Base-by-base conservation (phyloP, 768 basidiomycete species). In the Podaxis carcinomalis region DNA sequence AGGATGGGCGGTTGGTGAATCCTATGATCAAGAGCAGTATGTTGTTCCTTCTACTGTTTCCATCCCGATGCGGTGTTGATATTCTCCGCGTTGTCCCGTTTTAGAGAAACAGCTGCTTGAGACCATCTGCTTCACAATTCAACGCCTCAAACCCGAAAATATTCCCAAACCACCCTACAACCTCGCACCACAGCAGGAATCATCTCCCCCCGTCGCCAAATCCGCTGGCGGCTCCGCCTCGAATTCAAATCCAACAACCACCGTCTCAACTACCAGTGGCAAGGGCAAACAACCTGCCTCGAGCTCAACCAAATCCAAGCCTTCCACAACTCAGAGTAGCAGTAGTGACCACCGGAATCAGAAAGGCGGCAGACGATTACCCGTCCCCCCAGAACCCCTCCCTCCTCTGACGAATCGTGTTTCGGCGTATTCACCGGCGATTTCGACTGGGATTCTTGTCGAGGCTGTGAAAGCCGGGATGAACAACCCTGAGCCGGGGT, bases 391-490 rank as follows among this genome's bases (percentile, higher is more conserved):
- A 58, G 81, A 85, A 62, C 92, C 92, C 16, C 79, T 83, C 49
- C 93, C 91, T 1, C 78, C 86, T 16, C 76, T 95, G 23, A 81
- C 88, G 14, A 86, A 78, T 65, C 83, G 95, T 37, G 79, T 93
- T 19, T 92, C 92, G 6, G 79, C 87, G 2, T 92, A 93, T 67
- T 92, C 90, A 1, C 93, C 93, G 6, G 83, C 88, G 7, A 75
- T 93, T 7, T 83, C 88, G 37, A 80, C 86, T 0, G 92, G 92
- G 5, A 83, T 93, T 47, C 80, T 95, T 36, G 78, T 96, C 37
- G 89, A 93, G 40, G 85, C 92, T 0, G 82, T 95, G 40, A 94
- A 93, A 72, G 90, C 92, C 0, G 93, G 92, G 1, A 87, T 94
- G 84, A 91, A 81, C 1, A 68, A 71, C 13, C 68, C 75, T 6